phyloP scores from a whole-genome alignment of 805 yeast genomes.

The Sugiyamaella qingdaonensis region DNA sequence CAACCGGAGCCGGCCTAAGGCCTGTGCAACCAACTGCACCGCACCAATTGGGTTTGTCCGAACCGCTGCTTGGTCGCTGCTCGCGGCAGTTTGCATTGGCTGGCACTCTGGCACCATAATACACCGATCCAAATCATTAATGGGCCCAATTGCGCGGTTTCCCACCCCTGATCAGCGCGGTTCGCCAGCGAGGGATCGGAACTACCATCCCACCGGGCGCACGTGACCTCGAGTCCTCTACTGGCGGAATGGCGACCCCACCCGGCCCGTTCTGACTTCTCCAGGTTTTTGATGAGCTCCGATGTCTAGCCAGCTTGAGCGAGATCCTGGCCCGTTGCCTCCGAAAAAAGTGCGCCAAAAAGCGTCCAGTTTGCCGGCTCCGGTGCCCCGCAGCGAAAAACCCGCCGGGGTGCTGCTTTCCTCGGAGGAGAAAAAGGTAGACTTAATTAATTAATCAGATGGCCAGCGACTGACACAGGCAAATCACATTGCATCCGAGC shows the following conservation, averaged over 20 bases:
- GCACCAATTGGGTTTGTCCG: no score
- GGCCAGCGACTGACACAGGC: conserved; percentile 39
- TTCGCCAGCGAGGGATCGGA: background rate
- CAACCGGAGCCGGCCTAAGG: no score
- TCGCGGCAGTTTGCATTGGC: no score
- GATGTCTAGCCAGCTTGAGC: background rate
- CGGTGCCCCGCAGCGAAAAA: conserved; percentile 2
- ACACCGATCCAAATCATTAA: no score
- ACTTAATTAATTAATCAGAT: background rate
- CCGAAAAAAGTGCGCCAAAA: conserved; percentile 13
- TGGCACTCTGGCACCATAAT: no score
- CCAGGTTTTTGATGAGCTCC: no score
- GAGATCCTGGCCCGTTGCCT: background rate
- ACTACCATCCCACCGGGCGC: background rate
- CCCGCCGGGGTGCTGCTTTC: conserved; percentile 24
- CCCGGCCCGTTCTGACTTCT: no score
- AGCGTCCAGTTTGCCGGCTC: conserved; percentile 13
- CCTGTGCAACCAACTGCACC: no score
- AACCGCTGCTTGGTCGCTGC: no score
- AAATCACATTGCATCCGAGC: conserved; percentile 81
- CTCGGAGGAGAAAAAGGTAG: conserved; percentile 30
- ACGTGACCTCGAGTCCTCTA: no score
- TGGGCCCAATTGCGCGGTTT: no score
- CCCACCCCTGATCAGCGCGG: background rate
- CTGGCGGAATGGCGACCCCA: no score